Evolutionary conservation across 2,329 filamentous ascomycete species (phyloP), one percentile per base, ranked within the genome.

Genomic region (Trichoderma koningiopsis): DNA sequence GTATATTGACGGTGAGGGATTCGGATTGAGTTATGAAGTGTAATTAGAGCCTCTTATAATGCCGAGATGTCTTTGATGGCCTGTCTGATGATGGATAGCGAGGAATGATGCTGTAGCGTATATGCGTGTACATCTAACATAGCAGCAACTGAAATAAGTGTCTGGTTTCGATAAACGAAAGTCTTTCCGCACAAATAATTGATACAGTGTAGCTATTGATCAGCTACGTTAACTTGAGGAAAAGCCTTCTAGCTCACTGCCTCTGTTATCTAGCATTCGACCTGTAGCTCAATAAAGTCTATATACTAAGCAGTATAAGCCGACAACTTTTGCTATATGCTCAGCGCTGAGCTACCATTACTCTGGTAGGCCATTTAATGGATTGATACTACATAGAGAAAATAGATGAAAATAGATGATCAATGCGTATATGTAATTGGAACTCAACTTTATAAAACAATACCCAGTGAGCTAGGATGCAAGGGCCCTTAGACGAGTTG

Each of bases 1-100:
- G 84, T 72, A 75, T 85, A 61, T 76, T 91, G 73, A 79, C 82
- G 70, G 88, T 89, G 27, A 78, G 78, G 69, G 88, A 90, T 76
- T 72, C 75, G 52, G 74, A 73, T 49, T 75, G 29, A 68, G 40
- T 29, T 43, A 19, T 74, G 29, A 64, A 31, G 19, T 40, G 13
- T 16, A 29, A 33, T n/a, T 53, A 27, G 22, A 29, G 19, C 16
- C 40, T 19, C 33, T 19, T 43, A n/a, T 43, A 43, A 43, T 43
- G 3, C 19, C 40, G 40, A 43, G 52, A 40, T 49, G 47, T 49
- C 47, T 49, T 49, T 49, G 13, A 43, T 19, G 47, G 22, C 47
- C n/a, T 5, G n/a, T 22, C 8, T n/a, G 43, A 49, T 49, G 22
- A 49, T 70, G 68, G 35, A 16, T 33, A 56, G 29, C 5, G 49